Evolutionary conservation across 2,329 filamentous ascomycete species (phyloP).

Genomic region (Achaetomium macrosporum): DNA sequence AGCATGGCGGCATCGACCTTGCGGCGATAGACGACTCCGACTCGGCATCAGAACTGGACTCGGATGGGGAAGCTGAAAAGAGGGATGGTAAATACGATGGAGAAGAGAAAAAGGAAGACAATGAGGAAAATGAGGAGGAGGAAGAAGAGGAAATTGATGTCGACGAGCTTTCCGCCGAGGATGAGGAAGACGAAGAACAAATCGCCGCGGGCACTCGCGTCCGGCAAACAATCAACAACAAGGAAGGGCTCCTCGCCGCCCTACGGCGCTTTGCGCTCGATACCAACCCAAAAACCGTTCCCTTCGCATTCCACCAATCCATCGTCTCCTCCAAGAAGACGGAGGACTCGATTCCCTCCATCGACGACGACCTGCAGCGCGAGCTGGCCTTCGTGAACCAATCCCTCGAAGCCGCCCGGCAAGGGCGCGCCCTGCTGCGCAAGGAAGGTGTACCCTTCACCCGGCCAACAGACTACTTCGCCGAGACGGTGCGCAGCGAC

Average conservation of each 20-base stretch:
- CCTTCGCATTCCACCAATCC: slow-evolving; percentile 79
- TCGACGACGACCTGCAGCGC: slow-evolving; percentile 85
- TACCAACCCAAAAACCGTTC: slow-evolving; percentile 56
- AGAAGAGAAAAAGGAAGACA: slow-evolving; percentile 45
- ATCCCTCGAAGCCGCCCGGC: slow-evolving; percentile 69
- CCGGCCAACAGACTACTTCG: slow-evolving; percentile 90
- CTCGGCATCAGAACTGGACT: slow-evolving; percentile 69
- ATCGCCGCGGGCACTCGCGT: slow-evolving; percentile 86
- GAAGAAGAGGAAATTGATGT: slow-evolving; percentile 79
- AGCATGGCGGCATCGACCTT: slow-evolving; percentile 42
- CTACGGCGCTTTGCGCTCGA: slow-evolving; percentile 74
- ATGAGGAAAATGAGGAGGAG: slow-evolving; percentile 42
- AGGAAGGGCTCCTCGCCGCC: slow-evolving; percentile 71
- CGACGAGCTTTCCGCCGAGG: slow-evolving; percentile 49
- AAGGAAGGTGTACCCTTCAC: slow-evolving; percentile 82
- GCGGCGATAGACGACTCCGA: slow-evolving; percentile 51
- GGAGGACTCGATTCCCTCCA: slow-evolving; percentile 63
- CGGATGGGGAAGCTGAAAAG: slow-evolving; percentile 46
- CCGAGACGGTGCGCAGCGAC: slow-evolving; percentile 98
- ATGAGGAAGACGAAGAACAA: slow-evolving; percentile 57
- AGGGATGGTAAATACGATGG: slow-evolving; percentile 32
- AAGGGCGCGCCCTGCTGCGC: slow-evolving; percentile 67
- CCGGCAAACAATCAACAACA: slow-evolving; percentile 96
- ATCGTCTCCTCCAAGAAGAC: slow-evolving; percentile 64
- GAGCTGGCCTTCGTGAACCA: slow-evolving; percentile 93